A percentile compares a stretch with the other conserved stretches of the same genome.
Evolutionary conservation across 1,284 basidiomycete species (phyloP).

Genomic region (Ceratobasidium sp.): DNA sequence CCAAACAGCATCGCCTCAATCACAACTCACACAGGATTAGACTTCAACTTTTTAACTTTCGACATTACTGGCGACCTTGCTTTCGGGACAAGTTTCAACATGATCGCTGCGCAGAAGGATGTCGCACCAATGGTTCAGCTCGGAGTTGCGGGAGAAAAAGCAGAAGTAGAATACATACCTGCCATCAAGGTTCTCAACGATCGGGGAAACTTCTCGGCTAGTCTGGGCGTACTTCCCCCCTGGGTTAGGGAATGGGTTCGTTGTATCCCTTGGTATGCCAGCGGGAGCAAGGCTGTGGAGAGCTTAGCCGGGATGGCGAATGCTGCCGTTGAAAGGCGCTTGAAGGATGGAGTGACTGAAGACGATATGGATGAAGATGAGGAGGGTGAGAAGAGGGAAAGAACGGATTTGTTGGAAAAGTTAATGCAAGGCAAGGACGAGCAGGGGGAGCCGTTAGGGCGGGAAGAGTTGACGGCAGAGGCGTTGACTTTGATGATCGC

Average conservation of each 20-base stretch:
- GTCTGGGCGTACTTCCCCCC: slow-evolving; percentile 81
- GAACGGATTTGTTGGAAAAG: slow-evolving; percentile 83
- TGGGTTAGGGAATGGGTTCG: slow-evolving; percentile 59
- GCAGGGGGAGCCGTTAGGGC: slow-evolving; percentile 79
- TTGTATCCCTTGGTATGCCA: slow-evolving; percentile 75
- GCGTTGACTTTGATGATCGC: slow-evolving; percentile 87
- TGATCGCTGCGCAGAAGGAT: slow-evolving; percentile 82
- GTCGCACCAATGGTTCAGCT: slow-evolving; percentile 69
- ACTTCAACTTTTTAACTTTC: slow-evolving; percentile 85
- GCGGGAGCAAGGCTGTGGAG: slow-evolving; percentile 74
- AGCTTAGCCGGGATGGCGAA: slow-evolving; percentile 79
- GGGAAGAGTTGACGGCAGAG: slow-evolving; percentile 86
- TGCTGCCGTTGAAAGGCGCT: slow-evolving; percentile 79
- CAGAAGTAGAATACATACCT: slow-evolving; percentile 70
- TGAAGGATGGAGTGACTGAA: slow-evolving; percentile 58
- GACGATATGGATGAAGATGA: slow-evolving; percentile 82
- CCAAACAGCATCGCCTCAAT: background rate
- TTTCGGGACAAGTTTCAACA: slow-evolving; percentile 88
- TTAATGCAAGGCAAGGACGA: slow-evolving; percentile 81
- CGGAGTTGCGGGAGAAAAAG: slow-evolving; percentile 26
- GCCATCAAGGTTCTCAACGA: slow-evolving; percentile 90
- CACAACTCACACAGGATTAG: slow-evolving; percentile 42
- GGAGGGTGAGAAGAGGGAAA: slow-evolving; percentile 82
- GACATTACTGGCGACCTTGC: slow-evolving; percentile 88
- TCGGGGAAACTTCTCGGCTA: slow-evolving; percentile 87